phyloP scores from a whole-genome alignment of 1,139 yeast genomes.

The Maudiozyma humilis region DNA sequence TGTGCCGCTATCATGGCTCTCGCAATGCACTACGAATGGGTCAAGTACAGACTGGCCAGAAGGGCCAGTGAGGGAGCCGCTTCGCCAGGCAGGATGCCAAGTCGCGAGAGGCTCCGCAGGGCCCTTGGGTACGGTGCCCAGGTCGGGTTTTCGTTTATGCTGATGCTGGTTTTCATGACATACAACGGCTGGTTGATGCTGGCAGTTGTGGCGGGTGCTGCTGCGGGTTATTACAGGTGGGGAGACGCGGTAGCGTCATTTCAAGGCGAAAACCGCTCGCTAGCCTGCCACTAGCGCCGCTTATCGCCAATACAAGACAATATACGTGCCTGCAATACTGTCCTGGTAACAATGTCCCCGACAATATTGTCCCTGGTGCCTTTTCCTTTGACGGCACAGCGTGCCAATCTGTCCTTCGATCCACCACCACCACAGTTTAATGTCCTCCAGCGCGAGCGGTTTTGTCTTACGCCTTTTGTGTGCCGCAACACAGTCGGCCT shows the following conservation, averaged over 20 bases:
- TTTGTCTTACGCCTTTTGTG: too few species aligned
- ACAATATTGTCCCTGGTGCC: not conserved
- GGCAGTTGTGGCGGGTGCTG: slow-evolving; percentile 64
- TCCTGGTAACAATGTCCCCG: too few species aligned
- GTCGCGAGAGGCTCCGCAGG: slow-evolving; percentile 30
- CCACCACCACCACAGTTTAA: not conserved
- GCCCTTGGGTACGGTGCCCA: slow-evolving; percentile 56
- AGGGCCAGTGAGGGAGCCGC: slow-evolving; percentile 6
- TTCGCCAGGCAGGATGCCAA: slow-evolving; percentile 6
- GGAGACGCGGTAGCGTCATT: not conserved
- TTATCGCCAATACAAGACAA: not conserved
- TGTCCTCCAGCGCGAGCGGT: too few species aligned
- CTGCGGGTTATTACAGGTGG: slow-evolving; percentile 58
- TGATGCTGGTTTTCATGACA: slow-evolving; percentile 79
- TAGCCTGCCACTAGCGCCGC: slow-evolving; percentile 21
- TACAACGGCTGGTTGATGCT: slow-evolving; percentile 79
- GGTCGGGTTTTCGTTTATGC: slow-evolving; percentile 67
- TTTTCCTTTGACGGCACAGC: not conserved
- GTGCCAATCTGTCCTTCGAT: too few species aligned
- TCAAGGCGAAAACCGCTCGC: slow-evolving; percentile 9
- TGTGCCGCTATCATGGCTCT: slow-evolving; percentile 42
- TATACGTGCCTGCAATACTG: not conserved
- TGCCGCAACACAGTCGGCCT: too few species aligned
- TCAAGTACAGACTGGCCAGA: slow-evolving; percentile 32
- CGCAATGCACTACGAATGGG: slow-evolving; percentile 55